These are phyloP conservation scores for Diaporthe destruens DNA, from an alignment of 2,329 filamentous ascomycete genomes.

Conservation along the genomic window DNA sequence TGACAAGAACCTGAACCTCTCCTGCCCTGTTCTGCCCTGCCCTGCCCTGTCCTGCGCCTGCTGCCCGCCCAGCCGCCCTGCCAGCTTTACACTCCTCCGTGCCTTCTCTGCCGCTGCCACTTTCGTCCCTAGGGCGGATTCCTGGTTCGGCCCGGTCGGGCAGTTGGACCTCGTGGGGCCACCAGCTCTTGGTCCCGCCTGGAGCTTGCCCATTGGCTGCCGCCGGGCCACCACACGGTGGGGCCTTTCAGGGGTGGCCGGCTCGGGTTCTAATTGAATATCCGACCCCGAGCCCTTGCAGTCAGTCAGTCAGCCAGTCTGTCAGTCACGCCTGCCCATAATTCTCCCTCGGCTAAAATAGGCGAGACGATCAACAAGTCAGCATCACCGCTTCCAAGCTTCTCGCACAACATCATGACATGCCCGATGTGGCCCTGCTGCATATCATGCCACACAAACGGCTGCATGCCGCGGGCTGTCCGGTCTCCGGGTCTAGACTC, in stretches of 20 bases:
- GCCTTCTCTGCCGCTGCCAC: constrained; percentile 4
- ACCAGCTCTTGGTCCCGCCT: too few species aligned
- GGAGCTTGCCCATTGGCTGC: background rate
- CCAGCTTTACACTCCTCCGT: background rate
- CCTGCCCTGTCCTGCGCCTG: background rate
- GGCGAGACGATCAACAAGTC: background rate
- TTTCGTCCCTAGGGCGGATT: constrained; percentile 10
- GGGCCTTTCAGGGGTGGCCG: background rate
- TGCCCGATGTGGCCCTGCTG: background rate
- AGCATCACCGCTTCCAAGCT: too few species aligned
- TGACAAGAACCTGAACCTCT: background rate
- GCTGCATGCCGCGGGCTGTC: constrained; percentile 6
- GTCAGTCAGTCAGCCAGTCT: too few species aligned
- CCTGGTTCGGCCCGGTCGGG: constrained; percentile 33
- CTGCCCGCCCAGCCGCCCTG: too few species aligned
- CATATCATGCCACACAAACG: background rate
- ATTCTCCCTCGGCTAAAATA: constrained; percentile 8
- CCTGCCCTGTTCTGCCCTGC: too few species aligned
- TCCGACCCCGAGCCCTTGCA: constrained; percentile 21
- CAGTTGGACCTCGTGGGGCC: constrained; percentile 30
- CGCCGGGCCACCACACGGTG: too few species aligned
- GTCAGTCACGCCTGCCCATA: background rate
- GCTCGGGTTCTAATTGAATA: constrained; percentile 30
- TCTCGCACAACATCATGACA: too few species aligned
- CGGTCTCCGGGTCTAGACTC: background rate